These are phyloP conservation scores for Rubia tinctorum DNA, from an alignment of 305 asterid genomes.

Conservation along the genomic window DNA sequence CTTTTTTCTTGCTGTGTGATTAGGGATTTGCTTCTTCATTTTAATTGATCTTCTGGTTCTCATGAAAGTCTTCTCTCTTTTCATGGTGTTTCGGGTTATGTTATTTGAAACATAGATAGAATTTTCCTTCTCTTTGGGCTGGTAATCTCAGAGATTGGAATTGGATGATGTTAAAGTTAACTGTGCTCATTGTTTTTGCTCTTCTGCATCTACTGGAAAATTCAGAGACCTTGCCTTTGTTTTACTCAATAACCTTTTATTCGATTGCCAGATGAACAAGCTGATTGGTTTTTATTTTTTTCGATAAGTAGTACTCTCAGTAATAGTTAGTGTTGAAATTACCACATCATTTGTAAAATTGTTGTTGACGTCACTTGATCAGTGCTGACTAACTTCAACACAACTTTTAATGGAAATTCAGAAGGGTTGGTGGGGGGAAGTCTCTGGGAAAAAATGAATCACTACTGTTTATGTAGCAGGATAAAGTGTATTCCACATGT, in stretches of 20 bases:
- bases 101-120: neutral
- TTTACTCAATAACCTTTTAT: neutral
- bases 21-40: neutral
- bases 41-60: neutral
- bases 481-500: neutral
- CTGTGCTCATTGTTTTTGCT: neutral
- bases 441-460: too few relatives aligned
- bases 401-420: neutral
- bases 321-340: too few relatives aligned
- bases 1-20: neutral
- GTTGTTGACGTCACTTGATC: neutral
- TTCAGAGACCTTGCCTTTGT: neutral
- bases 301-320: too few relatives aligned
- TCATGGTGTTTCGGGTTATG: neutral
- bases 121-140: neutral
- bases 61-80: neutral
- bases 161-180: neutral
- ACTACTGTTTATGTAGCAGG: too few relatives aligned
- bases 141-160: neutral
- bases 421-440: too few relatives aligned
- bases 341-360: neutral
- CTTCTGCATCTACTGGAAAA: neutral
- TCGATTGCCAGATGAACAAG: neutral
- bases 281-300: neutral
- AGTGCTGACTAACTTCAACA: neutral